Evolutionary conservation across 2,329 filamentous ascomycete species (phyloP), one percentile per base, ranked within the genome.

Genomic region (Cladophialophora yegresii): DNA sequence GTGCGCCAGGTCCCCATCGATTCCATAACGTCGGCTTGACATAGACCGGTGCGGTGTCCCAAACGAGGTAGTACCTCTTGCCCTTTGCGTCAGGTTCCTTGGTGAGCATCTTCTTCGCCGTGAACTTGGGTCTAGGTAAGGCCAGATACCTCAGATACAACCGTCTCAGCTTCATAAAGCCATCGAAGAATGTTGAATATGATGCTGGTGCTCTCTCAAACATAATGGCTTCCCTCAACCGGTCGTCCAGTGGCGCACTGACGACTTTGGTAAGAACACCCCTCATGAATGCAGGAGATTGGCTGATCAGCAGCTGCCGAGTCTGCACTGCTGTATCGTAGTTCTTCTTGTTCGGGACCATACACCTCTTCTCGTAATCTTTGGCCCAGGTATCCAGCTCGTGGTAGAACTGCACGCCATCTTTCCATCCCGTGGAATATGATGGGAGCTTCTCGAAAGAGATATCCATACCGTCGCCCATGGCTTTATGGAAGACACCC

Each of bases 391-490:
- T 66, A 22, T 75, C 70, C 4, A 84, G 57, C 36, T 81, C 80
- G 3, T 79, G 74, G 3, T 79, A 73, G 75, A 80, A 84, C 4
- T 80, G 73, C 30, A 82, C 68, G 2, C 82, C 80, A 63, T 81
- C 78, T n/a, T 74, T 73, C 73, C 77, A 82, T 3, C 76, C 77
- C 13, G 68, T 70, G n/a, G 69, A 64, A 12, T 54, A 64, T 2
- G 75, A 77, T 1, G 77, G 76, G 22, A 84, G 74, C 4, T 49
- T 54, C 0, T 74, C 72, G 51, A 76, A 82, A 0, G 75, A 72
- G 59, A 91, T 89, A 0, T 80, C 81, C 87, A 91, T 90, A 68
- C 84, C 83, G 61, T 89, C 84, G n/a, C 87, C 88, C 45, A 90
- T 78, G 60, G 79, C 77, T 73, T 87, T 88, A 87, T 87, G 90